These are phyloP conservation scores for Ascosphaera aggregata DNA, from an alignment of 2,329 filamentous ascomycete genomes.

Conservation along the genomic window DNA sequence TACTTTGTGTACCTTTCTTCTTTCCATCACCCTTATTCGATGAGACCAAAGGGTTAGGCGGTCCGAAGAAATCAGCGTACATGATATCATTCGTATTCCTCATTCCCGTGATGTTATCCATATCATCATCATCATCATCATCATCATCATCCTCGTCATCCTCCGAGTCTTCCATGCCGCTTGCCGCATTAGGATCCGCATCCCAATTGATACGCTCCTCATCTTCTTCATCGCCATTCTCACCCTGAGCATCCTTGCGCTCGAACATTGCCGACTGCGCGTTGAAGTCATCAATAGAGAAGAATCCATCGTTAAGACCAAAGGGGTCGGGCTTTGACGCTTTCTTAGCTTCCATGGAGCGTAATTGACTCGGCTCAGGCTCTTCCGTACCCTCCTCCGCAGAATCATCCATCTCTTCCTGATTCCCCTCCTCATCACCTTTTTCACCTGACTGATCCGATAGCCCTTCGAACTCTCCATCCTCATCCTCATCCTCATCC, in stretches of 20 bases:
- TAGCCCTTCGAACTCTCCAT: constrained; percentile 2
- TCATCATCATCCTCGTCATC: constrained; percentile 12
- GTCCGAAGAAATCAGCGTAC: constrained; percentile 86
- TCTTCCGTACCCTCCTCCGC: constrained; percentile 4
- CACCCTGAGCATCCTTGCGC: constrained; percentile 54
- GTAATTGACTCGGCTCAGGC: constrained; percentile 9
- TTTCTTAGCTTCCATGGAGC: constrained; percentile 13
- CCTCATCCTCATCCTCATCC: constrained; percentile 6
- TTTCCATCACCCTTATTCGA: too few species aligned
- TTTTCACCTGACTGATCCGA: constrained; percentile 2
- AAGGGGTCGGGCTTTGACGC: constrained; percentile 42
- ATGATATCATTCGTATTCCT: constrained; percentile 72
- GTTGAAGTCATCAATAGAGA: constrained; percentile 95
- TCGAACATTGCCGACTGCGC: constrained; percentile 78
- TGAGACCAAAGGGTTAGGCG: constrained; percentile 48
- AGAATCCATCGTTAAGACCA: constrained; percentile 91
- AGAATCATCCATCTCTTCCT: constrained; percentile 4
- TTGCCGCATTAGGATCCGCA: constrained; percentile 41
- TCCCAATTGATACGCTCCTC: constrained; percentile 69
- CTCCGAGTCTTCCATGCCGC: constrained; percentile 10
- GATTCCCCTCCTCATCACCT: constrained; percentile 8
- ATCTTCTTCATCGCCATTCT: constrained; percentile 49
- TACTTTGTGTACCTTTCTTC: too few species aligned
- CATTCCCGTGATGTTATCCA: constrained; percentile 40
- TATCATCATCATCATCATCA: constrained; percentile 36